Conservation (phyloP, 1,284 basidiomycete species). For the Pseudozyma sp. region DNA sequence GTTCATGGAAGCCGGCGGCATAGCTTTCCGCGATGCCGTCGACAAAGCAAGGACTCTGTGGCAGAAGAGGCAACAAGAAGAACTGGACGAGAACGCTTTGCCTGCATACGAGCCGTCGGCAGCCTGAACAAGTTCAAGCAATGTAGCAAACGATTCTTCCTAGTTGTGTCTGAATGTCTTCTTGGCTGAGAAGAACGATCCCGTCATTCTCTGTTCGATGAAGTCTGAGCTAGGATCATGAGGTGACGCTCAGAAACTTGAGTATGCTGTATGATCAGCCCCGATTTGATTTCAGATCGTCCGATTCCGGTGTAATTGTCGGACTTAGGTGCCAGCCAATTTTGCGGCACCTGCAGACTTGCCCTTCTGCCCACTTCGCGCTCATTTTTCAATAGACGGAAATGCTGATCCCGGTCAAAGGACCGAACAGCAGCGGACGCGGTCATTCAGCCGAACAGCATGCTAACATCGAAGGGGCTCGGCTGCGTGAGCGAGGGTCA, state of each 20-base stretch:
- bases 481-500: not conserved
- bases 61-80: constrained; percentile 19
- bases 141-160: not conserved
- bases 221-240: too few species aligned
- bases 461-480: not conserved
- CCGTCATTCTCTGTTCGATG: too few species aligned
- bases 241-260: too few species aligned
- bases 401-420: constrained; percentile 3
- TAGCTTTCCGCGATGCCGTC: constrained; percentile 54
- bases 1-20: constrained; percentile 56
- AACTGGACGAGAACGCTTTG: constrained; percentile 47
- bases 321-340: constrained; percentile 4
- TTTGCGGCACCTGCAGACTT: not conserved
- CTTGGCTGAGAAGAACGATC: too few species aligned
- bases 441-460: not conserved
- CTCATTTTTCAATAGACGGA: not conserved
- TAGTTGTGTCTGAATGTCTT: too few species aligned
- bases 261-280: not conserved
- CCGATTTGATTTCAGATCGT: not conserved
- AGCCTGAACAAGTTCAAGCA: not conserved
- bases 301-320: constrained; percentile 15
- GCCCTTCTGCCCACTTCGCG: not conserved
- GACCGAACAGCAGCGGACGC: not conserved
- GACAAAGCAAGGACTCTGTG: constrained; percentile 31
- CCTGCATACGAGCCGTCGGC: constrained; percentile 38